Evolutionary conservation across 805 yeast genomes (phyloP), one percentile per base, ranked within the genome.

Genomic region (Saccharomyces jurei): DNA sequence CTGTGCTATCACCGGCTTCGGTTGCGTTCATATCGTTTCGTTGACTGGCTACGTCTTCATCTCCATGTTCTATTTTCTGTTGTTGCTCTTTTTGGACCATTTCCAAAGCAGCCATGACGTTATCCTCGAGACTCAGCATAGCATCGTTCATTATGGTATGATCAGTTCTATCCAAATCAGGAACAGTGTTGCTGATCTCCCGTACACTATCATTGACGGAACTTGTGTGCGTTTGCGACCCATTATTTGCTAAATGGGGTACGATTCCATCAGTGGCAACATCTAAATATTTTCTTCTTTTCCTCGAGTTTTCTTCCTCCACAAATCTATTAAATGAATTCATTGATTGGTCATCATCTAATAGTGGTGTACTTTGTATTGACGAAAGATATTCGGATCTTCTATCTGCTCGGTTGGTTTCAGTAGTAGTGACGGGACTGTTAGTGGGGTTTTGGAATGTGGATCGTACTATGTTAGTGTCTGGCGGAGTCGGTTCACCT

Each of bases 71-170:
- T 46, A 46, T 46, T 13, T 46, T 21, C 21, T 50, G 44, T 41
- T 56, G 54, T 31, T 60, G 61, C 30, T 59, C 60, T 41, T 62
- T 58, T 41, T 59, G 62, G 9, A 59, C 66, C 30, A 64, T 58
- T 55, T 63, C 63, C 9, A 65, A 61, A 2, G 67, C 66, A 3
- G 65, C 66, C 60, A 67, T 60, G 4, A 63, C 66, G 56, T 66
- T 65, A 47, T 64, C 68, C 6, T 66, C 70, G 3, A 68, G 52
- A 50, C 62, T 57, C 27, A 60, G 41, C 46, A 63, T 56, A 3
- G 68, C 67, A 49, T 63, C 64, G 41, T 65, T 63, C 54, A 66
- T 62, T 10, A 56, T 50, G 46, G 49, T 53, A 29, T 58, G 56
- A 26, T 55, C 53, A 25, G 44, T 31, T 41, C 50, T 31, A 32